Conservation (phyloP, 1,284 basidiomycete species). For the Papiliotrema terrestris region DNA sequence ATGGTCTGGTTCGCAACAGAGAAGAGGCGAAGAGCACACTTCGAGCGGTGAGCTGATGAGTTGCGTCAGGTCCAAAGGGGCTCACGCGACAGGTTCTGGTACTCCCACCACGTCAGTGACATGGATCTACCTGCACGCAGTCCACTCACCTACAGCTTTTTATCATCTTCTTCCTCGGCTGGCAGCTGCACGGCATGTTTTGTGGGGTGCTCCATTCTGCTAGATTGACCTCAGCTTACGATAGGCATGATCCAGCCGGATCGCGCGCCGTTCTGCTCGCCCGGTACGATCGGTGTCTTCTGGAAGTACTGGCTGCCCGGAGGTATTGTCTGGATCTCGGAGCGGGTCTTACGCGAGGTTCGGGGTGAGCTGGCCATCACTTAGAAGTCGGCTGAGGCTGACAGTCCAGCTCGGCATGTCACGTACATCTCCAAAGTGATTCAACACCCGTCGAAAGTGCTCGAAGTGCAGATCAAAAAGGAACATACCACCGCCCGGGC, state of each 20-base stretch:
- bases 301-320: constrained; percentile 90
- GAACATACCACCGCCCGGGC: constrained; percentile 74
- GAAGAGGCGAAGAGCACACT: constrained; percentile 66
- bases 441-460: constrained; percentile 82
- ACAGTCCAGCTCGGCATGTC: constrained; percentile 61
- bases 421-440: constrained; percentile 90
- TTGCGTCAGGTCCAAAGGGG: not conserved
- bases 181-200: constrained; percentile 93
- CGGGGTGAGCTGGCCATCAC: constrained; percentile 50
- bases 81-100: constrained; percentile 65
- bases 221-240: not conserved
- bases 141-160: constrained; percentile 56
- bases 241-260: constrained; percentile 61
- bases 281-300: constrained; percentile 80
- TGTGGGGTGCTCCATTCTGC: constrained; percentile 50
- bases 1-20: constrained; percentile 82
- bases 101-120: constrained; percentile 61
- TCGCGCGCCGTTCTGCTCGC: constrained; percentile 75
- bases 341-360: constrained; percentile 81
- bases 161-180: constrained; percentile 80
- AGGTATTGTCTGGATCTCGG: constrained; percentile 74
- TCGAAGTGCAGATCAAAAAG: constrained; percentile 92
- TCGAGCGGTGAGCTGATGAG: constrained; percentile 55
- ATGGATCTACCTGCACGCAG: not conserved
- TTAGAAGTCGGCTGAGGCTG: not conserved